Evolutionary conservation across 23 red algal genomes (phyloP), one percentile per base, ranked within the genome.

Genomic region (Agarophyton chilense): DNA sequence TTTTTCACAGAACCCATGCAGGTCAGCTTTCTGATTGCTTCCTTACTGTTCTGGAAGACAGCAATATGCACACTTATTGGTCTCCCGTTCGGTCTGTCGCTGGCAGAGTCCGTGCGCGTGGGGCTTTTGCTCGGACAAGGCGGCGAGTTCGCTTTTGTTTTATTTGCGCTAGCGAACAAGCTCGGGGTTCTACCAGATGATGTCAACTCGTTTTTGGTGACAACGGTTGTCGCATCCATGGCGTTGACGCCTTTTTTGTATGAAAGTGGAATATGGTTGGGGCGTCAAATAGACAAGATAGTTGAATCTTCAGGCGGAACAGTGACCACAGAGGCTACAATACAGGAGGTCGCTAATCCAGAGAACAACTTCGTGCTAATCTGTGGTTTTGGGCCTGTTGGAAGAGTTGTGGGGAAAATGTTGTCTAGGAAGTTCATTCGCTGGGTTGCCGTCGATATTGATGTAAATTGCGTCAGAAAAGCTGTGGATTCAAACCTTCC

Each of bases 71-170:
- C 93, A 10, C 32, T 86, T 31, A 80, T 95, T 13, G 96, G 87
- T 32, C 78, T 90, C 16, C 90, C 94, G 32, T 98, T 98, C 57
- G 84, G 90, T 1, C 66, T 94, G 22, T 92, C 93, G 19, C 46
- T 92, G 64, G 82, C 96, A 34, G 94, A 98, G 71, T 94, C 96
- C 43, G 44, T 93, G 29, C 71, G 93, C 1, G 91, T 95, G 11
- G 96, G 96, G 39, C 83, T 98, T n/a, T 77, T 98, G 4, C 44
- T 98, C 0, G 92, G 77, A 32, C 96, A 98, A 66, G 96, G 96
- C 5, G 93, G 96, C 33, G 96, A 98, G 58, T 98, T 98, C 83
- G 92, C 93, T 9, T 98, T 98, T 90, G 96, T 98, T 32, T 76
- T 94, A 35, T 98, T 98, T 77, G 92, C 88, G 39, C 64, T 95